A percentile compares a stretch with the other conserved stretches of the same genome.
Conservation (phyloP, 352 stramenopile species). For the Globisporangium spinosum region DNA sequence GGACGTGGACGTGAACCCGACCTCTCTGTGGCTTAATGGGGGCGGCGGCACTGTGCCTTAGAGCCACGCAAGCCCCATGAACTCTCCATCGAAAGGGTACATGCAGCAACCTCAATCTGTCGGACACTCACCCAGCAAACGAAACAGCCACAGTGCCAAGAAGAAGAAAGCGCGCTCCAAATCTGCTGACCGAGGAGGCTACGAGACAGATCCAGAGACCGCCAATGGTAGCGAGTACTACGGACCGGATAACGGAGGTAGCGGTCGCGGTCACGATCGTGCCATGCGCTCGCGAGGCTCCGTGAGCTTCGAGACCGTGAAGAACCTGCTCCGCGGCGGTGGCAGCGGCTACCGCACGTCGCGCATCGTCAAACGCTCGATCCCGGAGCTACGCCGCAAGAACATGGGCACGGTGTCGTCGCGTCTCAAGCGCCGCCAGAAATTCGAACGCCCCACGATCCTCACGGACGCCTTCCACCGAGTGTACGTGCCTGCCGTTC, state of each 20-base stretch:
- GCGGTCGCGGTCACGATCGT: neutral
- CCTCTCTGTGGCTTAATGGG: conserved; percentile 4
- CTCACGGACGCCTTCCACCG: conserved; percentile 63
- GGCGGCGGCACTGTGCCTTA: neutral
- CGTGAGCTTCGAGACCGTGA: conserved; percentile 55
- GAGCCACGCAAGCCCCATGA: neutral
- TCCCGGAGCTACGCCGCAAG: conserved; percentile 33
- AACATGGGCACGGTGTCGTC: conserved; percentile 65
- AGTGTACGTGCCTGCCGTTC: conserved; percentile 39
- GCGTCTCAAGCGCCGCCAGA: conserved; percentile 57
- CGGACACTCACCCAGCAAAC: neutral
- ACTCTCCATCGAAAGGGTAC: neutral
- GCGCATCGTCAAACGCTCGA: conserved; percentile 34
- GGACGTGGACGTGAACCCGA: conserved; percentile 15
- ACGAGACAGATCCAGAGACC: conserved; percentile 14
- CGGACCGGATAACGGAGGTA: neutral
- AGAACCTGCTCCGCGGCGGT: conserved; percentile 55
- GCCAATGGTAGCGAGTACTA: conserved; percentile 4
- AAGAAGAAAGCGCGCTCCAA: conserved; percentile 14
- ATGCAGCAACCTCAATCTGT: neutral
- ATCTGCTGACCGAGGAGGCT: conserved; percentile 12
- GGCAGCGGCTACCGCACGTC: conserved; percentile 25
- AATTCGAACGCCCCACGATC: conserved; percentile 59
- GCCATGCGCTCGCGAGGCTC: conserved; percentile 30
- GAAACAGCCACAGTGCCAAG: conserved; percentile 8